phyloP scores from a whole-genome alignment of 805 yeast genomes.

The Isabelozyma heimii region DNA sequence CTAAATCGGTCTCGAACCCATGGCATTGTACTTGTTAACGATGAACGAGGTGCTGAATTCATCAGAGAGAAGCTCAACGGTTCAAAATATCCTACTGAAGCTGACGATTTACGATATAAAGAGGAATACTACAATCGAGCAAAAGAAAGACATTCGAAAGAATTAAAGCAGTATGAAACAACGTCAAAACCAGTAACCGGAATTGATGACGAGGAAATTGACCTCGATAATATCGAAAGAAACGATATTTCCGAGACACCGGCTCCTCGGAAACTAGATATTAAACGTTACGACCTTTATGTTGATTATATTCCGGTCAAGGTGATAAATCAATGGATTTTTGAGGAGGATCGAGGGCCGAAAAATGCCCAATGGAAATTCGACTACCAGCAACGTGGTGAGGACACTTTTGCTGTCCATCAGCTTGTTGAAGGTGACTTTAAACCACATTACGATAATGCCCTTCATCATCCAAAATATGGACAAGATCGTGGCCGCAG shows the following conservation, averaged over 20 bases:
- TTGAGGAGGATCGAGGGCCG: slow-evolving; percentile 45
- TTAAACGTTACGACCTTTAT: slow-evolving; percentile 25
- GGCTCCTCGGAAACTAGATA: slow-evolving; percentile 11
- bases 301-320: slow-evolving; percentile 46
- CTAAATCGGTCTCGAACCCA: slow-evolving; percentile 40
- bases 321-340: slow-evolving; percentile 45
- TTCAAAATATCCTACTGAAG: slow-evolving; percentile 26
- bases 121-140: not conserved
- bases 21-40: slow-evolving; percentile 39
- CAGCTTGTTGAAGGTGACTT: slow-evolving; percentile 14
- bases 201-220: too few species aligned
- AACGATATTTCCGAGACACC: too few species aligned
- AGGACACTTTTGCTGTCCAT: slow-evolving; percentile 19
- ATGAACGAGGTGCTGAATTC: slow-evolving; percentile 37
- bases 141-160: too few species aligned
- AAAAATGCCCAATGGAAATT: slow-evolving; percentile 45
- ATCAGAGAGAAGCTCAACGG: slow-evolving; percentile 36
- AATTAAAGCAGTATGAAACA: too few species aligned
- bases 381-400: slow-evolving; percentile 31
- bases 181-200: too few species aligned
- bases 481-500: slow-evolving; percentile 5
- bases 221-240: too few species aligned
- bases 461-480: not conserved
- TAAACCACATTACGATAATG: slow-evolving; percentile 11
- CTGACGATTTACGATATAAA: slow-evolving; percentile 13